phyloP scores from a whole-genome alignment of 2,329 filamentous ascomycete genomes.

The Sordariomycetes sp. region DNA sequence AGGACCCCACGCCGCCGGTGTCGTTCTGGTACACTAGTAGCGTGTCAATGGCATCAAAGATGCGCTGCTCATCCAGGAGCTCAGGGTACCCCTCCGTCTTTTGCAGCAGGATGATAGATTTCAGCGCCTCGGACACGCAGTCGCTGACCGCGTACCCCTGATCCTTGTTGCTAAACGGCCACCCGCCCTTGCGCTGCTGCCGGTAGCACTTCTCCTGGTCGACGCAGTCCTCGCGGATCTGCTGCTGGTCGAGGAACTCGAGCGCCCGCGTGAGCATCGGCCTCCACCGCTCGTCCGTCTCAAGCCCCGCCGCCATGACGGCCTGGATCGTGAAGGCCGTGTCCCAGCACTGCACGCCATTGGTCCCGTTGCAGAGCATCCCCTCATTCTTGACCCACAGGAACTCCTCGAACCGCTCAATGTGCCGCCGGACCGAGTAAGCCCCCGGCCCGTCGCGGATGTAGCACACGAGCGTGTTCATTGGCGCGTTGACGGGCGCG shows the following conservation, averaged over 20 bases:
- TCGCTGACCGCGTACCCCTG: constrained; percentile 96
- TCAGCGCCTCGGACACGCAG: constrained; percentile 83
- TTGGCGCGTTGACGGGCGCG: constrained; percentile 77
- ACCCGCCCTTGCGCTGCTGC: constrained; percentile 82
- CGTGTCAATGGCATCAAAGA: constrained; percentile 83
- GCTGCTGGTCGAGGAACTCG: constrained; percentile 77
- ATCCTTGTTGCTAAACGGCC: constrained; percentile 85
- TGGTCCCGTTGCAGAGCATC: constrained; percentile 91
- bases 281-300: constrained; percentile 62
- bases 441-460: constrained; percentile 70
- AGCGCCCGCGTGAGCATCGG: constrained; percentile 76
- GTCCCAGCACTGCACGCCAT: constrained; percentile 97
- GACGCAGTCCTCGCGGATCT: constrained; percentile 71
- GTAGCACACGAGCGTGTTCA: constrained; percentile 84
- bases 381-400: constrained; percentile 88
- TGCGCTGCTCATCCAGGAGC: constrained; percentile 60
- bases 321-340: constrained; percentile 83
- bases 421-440: constrained; percentile 58
- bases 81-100: constrained; percentile 61
- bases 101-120: constrained; percentile 75
- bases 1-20: constrained; percentile 78
- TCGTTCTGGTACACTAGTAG: constrained; percentile 82
- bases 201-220: constrained; percentile 76
- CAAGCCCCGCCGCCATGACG: constrained; percentile 64
- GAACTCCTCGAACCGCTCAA: constrained; percentile 72